Percentiles rank a stretch among this genome's conserved stretches.
Conservation (phyloP, 176 grass and related monocot genomes). For the Rhynchospora breviuscula region DNA sequence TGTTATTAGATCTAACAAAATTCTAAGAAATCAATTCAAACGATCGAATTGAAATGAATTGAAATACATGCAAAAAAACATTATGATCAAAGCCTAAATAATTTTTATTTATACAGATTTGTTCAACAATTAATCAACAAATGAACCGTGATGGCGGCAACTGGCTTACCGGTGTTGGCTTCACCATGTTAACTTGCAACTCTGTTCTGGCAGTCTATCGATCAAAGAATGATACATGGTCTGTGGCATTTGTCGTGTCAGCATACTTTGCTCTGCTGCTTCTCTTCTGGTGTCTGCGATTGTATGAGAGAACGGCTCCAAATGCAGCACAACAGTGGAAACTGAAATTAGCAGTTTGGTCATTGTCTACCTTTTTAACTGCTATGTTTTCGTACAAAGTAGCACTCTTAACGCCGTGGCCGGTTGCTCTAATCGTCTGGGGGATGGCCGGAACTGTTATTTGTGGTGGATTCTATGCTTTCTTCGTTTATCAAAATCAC, state of each 20-base stretch:
- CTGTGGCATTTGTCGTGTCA: background rate
- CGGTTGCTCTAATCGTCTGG: background rate
- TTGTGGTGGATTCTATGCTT: background rate
- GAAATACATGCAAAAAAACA: too few relatives aligned
- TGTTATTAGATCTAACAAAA: too few relatives aligned
- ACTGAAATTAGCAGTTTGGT: background rate
- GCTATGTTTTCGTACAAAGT: background rate
- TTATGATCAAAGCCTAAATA: too few relatives aligned
- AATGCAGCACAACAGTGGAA: background rate
- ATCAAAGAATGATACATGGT: background rate
- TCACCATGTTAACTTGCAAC: constrained; percentile 13
- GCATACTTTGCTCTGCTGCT: constrained; percentile 1
- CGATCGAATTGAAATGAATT: too few relatives aligned
- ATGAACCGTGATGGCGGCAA: background rate
- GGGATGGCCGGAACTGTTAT: background rate
- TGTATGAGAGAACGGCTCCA: background rate
- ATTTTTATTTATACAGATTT: background rate
- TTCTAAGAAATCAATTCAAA: too few relatives aligned
- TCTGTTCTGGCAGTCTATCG: constrained; percentile 2
- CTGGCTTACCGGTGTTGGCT: background rate
- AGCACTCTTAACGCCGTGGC: background rate
- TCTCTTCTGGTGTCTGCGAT: background rate
- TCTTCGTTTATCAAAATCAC: background rate
- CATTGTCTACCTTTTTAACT: background rate
- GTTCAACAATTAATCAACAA: background rate